Base-by-base conservation (phyloP, 192 early-diverging fungal genomes). In the Dissophora globulifera region DNA sequence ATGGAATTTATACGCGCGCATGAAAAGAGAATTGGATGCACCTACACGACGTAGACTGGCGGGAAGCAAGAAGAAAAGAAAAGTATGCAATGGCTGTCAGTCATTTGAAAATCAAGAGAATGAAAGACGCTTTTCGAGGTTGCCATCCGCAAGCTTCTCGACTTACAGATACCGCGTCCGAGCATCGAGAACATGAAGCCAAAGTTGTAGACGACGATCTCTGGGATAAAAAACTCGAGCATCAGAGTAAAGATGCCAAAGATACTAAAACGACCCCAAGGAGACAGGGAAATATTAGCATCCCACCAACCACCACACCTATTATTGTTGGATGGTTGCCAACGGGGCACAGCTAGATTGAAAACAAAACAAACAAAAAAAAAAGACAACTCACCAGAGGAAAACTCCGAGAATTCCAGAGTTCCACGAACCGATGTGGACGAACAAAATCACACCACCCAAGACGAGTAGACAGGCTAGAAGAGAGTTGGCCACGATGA, bases 151-250 rank as follows among this genome's bases (percentile, higher is more conserved):
- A n/a, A n/a, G n/a, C n/a, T n/a, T n/a, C n/a, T n/a, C n/a, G n/a
- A 38, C 58, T 61, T 68, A 68, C 66, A 70, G 43, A 62, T 35
- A 30, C 68, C 68, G 50, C 68, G 68, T 42, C 68, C 68, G 20
- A 70, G 31, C 58, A 70, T 52, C 0, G 68, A 48, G 46, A 70
- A 70, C 68, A 70, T 55, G 43, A 70, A 70, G 3, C 68, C 68
- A 43, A 70, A 25, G 51, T 70, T 70, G 51, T 70, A 70, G 0
- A 70, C 68, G 16, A 70, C 22, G 1, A 47, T 15, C 30, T 70
- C 68, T 29, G 68, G 58, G 12, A 70, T 70, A 4, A 32, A 16
- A 38, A 70, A 70, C 45, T 70, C 68, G 31, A 70, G 58, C 1
- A 52, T 11, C 13, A 70, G 62, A 15, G 58, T 70, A 51, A 70